These are phyloP conservation scores for Ophiostoma himal-ulmi DNA, from an alignment of 2,329 filamentous ascomycete species.

Conservation along the genomic window DNA sequence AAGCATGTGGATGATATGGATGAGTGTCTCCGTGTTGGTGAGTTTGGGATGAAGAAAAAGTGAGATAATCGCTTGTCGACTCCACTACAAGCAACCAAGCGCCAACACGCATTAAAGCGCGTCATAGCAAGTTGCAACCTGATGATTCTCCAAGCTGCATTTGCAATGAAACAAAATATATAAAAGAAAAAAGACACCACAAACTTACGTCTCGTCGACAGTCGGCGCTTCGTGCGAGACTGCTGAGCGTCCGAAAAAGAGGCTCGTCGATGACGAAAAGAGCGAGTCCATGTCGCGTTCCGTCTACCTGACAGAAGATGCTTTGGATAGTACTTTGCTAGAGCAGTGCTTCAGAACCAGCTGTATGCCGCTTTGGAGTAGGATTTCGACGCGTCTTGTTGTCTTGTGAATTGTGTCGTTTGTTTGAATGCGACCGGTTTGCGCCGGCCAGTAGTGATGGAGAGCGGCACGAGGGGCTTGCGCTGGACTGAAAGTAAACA, in stretches of 20 bases:
- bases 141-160: neutral
- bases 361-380: neutral
- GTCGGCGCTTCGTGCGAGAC: slow-evolving; percentile 12
- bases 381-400: neutral
- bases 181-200: neutral
- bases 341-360: neutral
- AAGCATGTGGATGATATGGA: too few relatives aligned
- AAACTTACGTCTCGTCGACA: slow-evolving; percentile 13
- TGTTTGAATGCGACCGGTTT: neutral
- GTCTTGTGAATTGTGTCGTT: too few relatives aligned
- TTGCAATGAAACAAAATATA: neutral
- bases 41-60: neutral
- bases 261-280: slow-evolving; percentile 19
- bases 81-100: neutral
- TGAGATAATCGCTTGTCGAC: neutral
- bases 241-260: slow-evolving; percentile 20
- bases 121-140: neutral
- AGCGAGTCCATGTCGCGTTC: slow-evolving; percentile 17
- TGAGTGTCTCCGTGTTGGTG: neutral
- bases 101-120: neutral
- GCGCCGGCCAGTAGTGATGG: neutral
- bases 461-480: neutral
- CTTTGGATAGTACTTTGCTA: too few relatives aligned
- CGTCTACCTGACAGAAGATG: neutral
- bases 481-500: neutral